Conservation (phyloP, 306 rosid species). For the Neltuma alba region DNA sequence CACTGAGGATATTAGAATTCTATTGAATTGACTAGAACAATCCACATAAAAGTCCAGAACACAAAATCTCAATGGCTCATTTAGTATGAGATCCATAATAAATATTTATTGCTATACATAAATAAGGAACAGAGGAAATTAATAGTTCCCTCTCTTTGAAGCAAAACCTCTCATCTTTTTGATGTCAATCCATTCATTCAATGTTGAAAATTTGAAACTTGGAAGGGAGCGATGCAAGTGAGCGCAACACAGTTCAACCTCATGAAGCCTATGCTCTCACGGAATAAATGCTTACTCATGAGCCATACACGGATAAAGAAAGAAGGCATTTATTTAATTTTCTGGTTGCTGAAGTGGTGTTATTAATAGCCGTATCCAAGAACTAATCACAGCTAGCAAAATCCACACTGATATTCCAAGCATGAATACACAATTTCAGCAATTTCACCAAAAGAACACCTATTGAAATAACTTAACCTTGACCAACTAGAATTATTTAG, state of each 20-base stretch:
- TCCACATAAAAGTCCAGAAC: background rate
- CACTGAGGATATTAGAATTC: too few species aligned
- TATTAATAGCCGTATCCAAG: background rate
- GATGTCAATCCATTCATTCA: background rate
- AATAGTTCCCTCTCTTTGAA: background rate
- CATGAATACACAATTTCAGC: conserved; percentile 41
- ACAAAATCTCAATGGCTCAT: background rate
- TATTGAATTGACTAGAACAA: background rate
- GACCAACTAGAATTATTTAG: conserved; percentile 31
- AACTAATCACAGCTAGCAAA: conserved; percentile 31
- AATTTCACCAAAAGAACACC: conserved; percentile 36
- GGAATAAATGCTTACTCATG: background rate
- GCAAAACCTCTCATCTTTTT: background rate
- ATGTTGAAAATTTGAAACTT: conserved; percentile 1
- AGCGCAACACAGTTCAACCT: conserved; percentile 9
- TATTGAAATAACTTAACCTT: conserved; percentile 18
- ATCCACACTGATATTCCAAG: conserved; percentile 19
- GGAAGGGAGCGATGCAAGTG: background rate
- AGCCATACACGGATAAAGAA: background rate
- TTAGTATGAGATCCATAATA: background rate
- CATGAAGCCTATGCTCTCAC: conserved; percentile 21
- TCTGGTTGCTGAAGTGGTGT: background rate
- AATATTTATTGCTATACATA: background rate
- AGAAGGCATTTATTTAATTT: background rate
- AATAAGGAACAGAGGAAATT: background rate